A percentile compares a stretch with the other conserved stretches of the same genome.
Conservation (phyloP, 2,329 filamentous ascomycete species). For the Diaporthe humulicola region DNA sequence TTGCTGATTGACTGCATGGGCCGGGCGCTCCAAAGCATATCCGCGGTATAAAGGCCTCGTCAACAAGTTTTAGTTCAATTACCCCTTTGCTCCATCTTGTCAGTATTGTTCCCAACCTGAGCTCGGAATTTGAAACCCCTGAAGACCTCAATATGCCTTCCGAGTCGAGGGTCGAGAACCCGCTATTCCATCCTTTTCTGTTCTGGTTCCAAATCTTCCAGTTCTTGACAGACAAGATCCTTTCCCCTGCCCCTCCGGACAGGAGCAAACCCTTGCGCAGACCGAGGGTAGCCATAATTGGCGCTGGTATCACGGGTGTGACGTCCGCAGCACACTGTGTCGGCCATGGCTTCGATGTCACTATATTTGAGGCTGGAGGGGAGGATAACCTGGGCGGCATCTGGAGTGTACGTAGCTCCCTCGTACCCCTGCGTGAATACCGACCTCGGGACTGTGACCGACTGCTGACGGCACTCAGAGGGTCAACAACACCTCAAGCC, state of each 20-base stretch:
- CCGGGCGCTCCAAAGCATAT: not conserved
- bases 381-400: constrained; percentile 80
- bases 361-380: constrained; percentile 80
- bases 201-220: constrained; percentile 76
- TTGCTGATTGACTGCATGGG: not conserved
- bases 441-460: not conserved
- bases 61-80: not conserved
- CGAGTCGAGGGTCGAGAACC: constrained; percentile 52
- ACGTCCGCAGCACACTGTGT: constrained; percentile 86
- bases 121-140: not conserved
- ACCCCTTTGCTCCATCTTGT: not conserved
- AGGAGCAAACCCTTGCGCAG: constrained; percentile 68
- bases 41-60: constrained; percentile 3
- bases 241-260: constrained; percentile 78
- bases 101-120: not conserved
- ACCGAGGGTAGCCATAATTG: constrained; percentile 78
- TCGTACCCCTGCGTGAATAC: no score
- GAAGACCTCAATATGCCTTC: constrained; percentile 49
- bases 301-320: constrained; percentile 80
- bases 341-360: constrained; percentile 86
- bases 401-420: constrained; percentile 73
- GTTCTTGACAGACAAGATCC: constrained; percentile 71
- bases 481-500: constrained; percentile 84
- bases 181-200: constrained; percentile 66
- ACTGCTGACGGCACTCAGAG: constrained; percentile 57